Evolutionary conservation across 2,329 filamentous ascomycete genomes (phyloP).

Genomic region (Falciphora oryzae): DNA sequence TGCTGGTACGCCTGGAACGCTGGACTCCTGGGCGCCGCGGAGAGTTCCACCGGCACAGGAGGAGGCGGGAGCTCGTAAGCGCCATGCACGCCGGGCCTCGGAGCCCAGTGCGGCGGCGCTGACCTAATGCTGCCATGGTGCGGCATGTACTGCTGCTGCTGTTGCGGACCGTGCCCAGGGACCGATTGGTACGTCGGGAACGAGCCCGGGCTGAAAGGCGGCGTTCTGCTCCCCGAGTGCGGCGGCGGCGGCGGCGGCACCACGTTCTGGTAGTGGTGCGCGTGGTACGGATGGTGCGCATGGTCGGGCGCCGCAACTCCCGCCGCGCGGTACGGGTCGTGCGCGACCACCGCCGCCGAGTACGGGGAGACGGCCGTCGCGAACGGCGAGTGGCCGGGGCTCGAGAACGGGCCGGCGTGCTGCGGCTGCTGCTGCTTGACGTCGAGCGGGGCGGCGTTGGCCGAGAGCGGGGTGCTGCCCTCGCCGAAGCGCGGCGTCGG

Average conservation of each 20-base stretch:
- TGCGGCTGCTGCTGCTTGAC: background rate
- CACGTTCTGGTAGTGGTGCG: constrained; percentile 8
- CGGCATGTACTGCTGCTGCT: background rate
- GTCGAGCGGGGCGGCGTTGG: background rate
- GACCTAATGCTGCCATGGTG: background rate
- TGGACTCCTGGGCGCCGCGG: background rate
- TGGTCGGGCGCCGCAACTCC: background rate
- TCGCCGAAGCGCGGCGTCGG: constrained; percentile 14
- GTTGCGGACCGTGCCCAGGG: constrained; percentile 11
- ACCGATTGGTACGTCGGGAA: constrained; percentile 13
- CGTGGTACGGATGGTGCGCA: background rate
- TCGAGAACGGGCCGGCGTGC: background rate
- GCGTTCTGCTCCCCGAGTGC: constrained; percentile 9
- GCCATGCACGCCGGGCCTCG: background rate
- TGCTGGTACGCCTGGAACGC: background rate
- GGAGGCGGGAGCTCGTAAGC: background rate
- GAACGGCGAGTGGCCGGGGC: constrained; percentile 10
- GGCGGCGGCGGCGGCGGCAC: background rate
- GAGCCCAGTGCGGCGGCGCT: background rate
- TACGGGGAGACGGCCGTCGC: constrained; percentile 18
- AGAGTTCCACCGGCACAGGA: background rate
- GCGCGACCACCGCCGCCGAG: constrained; percentile 12
- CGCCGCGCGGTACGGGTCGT: constrained; percentile 21
- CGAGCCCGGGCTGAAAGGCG: constrained; percentile 15
- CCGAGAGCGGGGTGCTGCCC: background rate